These are phyloP conservation scores for Penicillium fimorum DNA, from an alignment of 495 filamentous ascomycete species.

Conservation along the genomic window DNA sequence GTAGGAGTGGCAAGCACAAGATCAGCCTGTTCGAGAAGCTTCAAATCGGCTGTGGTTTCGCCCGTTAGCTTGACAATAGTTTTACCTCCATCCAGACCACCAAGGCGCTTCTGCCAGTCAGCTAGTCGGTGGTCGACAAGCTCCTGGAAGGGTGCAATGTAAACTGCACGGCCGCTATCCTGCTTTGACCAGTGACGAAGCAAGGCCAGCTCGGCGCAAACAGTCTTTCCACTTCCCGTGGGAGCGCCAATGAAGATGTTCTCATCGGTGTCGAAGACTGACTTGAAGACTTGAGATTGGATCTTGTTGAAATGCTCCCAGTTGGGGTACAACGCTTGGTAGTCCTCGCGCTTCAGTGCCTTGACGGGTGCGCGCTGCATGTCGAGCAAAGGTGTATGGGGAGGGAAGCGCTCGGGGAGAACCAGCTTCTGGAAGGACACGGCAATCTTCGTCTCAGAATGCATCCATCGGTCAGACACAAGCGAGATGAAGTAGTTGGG, in stretches of 20 bases:
- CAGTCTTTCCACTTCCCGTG: slow-evolving; percentile 91
- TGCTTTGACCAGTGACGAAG: slow-evolving; percentile 79
- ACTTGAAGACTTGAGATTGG: slow-evolving; percentile 95
- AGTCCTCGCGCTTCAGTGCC: slow-evolving; percentile 84
- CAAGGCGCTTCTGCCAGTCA: slow-evolving; percentile 80
- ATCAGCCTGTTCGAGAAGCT: slow-evolving; percentile 83
- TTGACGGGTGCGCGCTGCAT: slow-evolving; percentile 86
- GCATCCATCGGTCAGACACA: slow-evolving; percentile 96
- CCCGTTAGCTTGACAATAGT: slow-evolving; percentile 91
- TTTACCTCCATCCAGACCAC: slow-evolving; percentile 76
- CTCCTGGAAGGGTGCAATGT: slow-evolving; percentile 95
- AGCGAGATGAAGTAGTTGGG: slow-evolving; percentile 97
- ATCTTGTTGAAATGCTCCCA: slow-evolving; percentile 95
- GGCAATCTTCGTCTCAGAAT: slow-evolving; percentile 88
- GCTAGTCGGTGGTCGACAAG: slow-evolving; percentile 75
- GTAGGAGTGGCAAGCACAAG: slow-evolving; percentile 87
- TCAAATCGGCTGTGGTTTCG: slow-evolving; percentile 88
- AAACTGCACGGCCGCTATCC: slow-evolving; percentile 75
- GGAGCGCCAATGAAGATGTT: slow-evolving; percentile 90
- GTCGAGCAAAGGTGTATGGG: slow-evolving; percentile 86
- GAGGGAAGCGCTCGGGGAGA: slow-evolving; percentile 91
- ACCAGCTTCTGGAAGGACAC: slow-evolving; percentile 94
- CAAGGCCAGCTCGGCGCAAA: slow-evolving; percentile 92
- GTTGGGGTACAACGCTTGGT: slow-evolving; percentile 73
- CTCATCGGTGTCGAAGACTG: slow-evolving; percentile 83